These are phyloP conservation scores for Rubia occidens DNA, from an alignment of 305 asterid species.

Conservation along the genomic window DNA sequence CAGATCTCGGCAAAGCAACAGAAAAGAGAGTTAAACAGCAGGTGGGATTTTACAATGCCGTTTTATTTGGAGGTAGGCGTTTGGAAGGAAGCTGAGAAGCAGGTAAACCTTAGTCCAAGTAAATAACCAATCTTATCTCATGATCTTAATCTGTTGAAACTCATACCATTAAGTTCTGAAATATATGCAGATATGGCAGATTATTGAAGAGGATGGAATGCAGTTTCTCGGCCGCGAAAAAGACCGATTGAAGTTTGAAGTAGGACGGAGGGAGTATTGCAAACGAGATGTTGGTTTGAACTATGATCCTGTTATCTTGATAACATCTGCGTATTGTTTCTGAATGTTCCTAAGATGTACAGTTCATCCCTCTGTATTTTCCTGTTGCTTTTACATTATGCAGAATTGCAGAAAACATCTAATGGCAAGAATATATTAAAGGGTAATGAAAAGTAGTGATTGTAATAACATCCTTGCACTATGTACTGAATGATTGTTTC, in stretches of 20 bases:
- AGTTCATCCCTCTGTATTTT: background rate
- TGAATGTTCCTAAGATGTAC: background rate
- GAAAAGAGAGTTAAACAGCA: background rate
- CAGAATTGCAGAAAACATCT: background rate
- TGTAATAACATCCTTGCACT: background rate
- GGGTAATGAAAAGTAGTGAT: background rate
- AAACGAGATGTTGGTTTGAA: background rate
- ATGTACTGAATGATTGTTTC: background rate
- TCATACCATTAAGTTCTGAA: background rate
- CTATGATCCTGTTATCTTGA: background rate
- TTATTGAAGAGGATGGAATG: background rate
- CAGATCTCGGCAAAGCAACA: background rate
- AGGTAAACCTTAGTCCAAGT: background rate
- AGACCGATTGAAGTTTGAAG: background rate
- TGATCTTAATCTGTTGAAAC: background rate
- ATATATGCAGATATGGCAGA: background rate
- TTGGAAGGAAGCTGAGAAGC: background rate
- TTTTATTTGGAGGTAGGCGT: background rate
- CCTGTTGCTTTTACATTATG: background rate
- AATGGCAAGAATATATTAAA: background rate
- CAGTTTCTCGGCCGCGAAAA: background rate
- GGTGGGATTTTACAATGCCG: background rate
- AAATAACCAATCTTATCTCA: background rate
- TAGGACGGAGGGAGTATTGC: background rate
- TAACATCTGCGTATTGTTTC: background rate